Evolutionary conservation across 1,139 yeast species (phyloP).

Genomic region (Blastobotrys malaysiensis): DNA sequence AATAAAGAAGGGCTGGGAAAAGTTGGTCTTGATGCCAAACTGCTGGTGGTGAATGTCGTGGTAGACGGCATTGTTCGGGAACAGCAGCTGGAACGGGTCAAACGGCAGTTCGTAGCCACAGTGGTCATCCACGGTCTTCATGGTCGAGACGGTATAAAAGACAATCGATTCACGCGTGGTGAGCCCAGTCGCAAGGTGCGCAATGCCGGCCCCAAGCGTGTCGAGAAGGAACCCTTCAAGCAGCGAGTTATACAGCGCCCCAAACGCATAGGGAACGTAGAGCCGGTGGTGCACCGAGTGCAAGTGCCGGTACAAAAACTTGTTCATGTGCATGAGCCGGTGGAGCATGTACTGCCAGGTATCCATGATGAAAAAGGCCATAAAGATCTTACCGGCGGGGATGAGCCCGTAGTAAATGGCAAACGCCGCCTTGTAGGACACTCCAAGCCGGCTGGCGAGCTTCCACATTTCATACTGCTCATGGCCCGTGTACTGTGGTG

Average conservation of each 20-base stretch:
- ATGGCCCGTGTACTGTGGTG: constrained; percentile 62
- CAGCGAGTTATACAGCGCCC: constrained; percentile 92
- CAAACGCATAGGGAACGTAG: constrained; percentile 94
- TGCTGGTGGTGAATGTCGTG: constrained; percentile 97
- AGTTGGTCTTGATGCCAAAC: constrained; percentile 91
- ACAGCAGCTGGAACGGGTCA: constrained; percentile 80
- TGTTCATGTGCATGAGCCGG: constrained; percentile 80
- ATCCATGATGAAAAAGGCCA: constrained; percentile 75
- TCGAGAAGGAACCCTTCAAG: constrained; percentile 90
- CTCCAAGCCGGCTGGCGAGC: constrained; percentile 40
- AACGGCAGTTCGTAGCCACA: constrained; percentile 91
- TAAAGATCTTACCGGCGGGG: constrained; percentile 48
- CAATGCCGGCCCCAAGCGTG: constrained; percentile 86
- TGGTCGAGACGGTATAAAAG: constrained; percentile 78
- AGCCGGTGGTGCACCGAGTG: constrained; percentile 93
- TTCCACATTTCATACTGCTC: constrained; percentile 68
- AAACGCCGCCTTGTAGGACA: constrained; percentile 14
- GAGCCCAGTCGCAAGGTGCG: constrained; percentile 56
- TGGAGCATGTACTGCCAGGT: constrained; percentile 92
- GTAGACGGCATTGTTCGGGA: constrained; percentile 92
- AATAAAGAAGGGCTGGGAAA: constrained; percentile 94
- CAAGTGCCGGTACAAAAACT: constrained; percentile 65
- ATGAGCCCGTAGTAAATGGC: constrained; percentile 28
- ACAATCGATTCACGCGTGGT: constrained; percentile 71
- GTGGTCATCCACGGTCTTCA: constrained; percentile 97